phyloP scores from a whole-genome alignment of 2,329 filamentous ascomycete genomes.

The Penicillium frequentans region DNA sequence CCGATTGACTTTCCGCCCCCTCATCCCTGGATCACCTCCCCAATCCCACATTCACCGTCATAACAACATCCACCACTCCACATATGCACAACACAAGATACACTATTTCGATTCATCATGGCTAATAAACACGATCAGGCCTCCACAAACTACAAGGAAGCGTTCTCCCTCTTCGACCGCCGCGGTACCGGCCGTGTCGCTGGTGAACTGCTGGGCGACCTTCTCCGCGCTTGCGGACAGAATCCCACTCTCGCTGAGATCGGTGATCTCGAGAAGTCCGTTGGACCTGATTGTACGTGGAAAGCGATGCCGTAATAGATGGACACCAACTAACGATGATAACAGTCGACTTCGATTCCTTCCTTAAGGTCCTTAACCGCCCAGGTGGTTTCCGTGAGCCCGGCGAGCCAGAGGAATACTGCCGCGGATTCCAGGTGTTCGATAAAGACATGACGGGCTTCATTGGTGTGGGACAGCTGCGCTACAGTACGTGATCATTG shows the following conservation, averaged over 20 bases:
- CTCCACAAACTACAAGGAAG: conserved; percentile 99
- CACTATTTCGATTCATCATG: conserved; percentile 10
- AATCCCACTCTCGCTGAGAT: conserved; percentile 96
- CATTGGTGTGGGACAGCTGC: conserved; percentile 95
- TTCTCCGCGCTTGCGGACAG: conserved; percentile 94
- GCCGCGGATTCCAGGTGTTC: conserved; percentile 97
- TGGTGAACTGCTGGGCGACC: conserved; percentile 82
- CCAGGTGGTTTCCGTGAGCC: conserved; percentile 98
- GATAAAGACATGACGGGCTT: conserved; percentile 99
- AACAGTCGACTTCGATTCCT: conserved; percentile 94
- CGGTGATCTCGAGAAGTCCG: conserved; percentile 82
- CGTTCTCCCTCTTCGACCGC: conserved; percentile 99
- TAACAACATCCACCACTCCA: conserved; percentile 1
- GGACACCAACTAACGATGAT: background rate
- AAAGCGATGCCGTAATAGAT: background rate
- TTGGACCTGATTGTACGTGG: conserved; percentile 85
- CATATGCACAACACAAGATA: conserved; percentile 1
- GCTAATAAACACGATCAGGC: conserved; percentile 51
- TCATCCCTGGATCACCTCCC: conserved; percentile 1
- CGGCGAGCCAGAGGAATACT: conserved; percentile 97
- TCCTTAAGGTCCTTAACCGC: conserved; percentile 94
- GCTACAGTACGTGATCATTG: conserved; percentile 63
- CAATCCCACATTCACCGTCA: background rate
- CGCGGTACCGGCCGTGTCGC: conserved; percentile 91
- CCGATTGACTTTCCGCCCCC: conserved; percentile 5